phyloP scores from a whole-genome alignment of 2,329 filamentous ascomycete genomes.

The Ascochyta clinopodiicola region DNA sequence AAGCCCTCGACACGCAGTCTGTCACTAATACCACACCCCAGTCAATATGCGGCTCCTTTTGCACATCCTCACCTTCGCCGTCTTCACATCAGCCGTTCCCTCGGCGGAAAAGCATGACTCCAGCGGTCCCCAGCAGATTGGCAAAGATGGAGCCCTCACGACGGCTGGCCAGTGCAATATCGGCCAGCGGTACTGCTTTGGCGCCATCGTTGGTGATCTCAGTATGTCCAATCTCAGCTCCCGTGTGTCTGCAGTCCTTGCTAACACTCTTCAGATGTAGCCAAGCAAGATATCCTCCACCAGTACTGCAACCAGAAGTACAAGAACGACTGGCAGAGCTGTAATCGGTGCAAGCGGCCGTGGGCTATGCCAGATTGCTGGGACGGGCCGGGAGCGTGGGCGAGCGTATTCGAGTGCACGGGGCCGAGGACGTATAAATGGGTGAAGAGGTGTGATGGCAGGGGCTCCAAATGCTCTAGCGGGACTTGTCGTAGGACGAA shows the following conservation, averaged over 20 bases:
- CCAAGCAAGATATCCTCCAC: slow-evolving; percentile 24
- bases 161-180: slow-evolving; percentile 12
- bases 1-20: neutral
- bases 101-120: neutral
- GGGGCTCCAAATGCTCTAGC: slow-evolving; percentile 1
- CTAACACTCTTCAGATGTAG: slow-evolving; percentile 1
- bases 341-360: slow-evolving; percentile 24
- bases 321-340: slow-evolving; percentile 23
- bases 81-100: slow-evolving; percentile 10
- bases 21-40: neutral
- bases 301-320: slow-evolving; percentile 27
- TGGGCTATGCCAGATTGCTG: slow-evolving; percentile 19
- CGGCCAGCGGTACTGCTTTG: slow-evolving; percentile 21
- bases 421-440: slow-evolving; percentile 14
- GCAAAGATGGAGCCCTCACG: neutral
- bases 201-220: slow-evolving; percentile 17
- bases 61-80: slow-evolving; percentile 1
- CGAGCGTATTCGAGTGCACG: slow-evolving; percentile 25
- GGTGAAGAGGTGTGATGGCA: slow-evolving; percentile 7
- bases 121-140: neutral
- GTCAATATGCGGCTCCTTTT: slow-evolving; percentile 5
- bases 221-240: slow-evolving; percentile 4
- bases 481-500: slow-evolving; percentile 5
- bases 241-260: neutral
- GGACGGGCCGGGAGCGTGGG: slow-evolving; percentile 20